Base-by-base conservation (phyloP, 2,329 filamentous ascomycete species). In the Fusarium abutilonis region DNA sequence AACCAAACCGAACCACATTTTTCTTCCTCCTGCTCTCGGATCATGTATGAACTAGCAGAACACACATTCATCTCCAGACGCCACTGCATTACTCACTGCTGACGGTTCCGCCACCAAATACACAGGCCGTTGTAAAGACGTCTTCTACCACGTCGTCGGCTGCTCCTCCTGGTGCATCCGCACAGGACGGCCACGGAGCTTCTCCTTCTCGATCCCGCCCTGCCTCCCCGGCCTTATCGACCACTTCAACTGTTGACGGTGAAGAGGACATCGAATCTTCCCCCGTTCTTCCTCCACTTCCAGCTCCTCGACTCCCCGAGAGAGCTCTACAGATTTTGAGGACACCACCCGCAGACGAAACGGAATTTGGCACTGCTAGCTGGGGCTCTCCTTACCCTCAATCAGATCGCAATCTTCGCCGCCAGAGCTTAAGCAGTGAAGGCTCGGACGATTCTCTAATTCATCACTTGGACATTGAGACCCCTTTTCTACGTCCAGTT, bases 321-420 rank as follows among this genome's bases (percentile, higher is more conserved):
- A 82, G 84, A 63, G 82, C 83, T 35, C 77, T 80, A 64, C 80
- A 83, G 54, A 75, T 86, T 56, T 74, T 88, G 70, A 80, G 82
- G 72, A 86, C 82, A n/a, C 83, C 85, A 40, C 79, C 81, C 66
- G 64, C 67, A 45, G 75, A 76, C 64, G 78, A 79, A 46, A 72
- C 70, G 38, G 77, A 75, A 55, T 87, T 84, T 74, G 82, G 83
- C 59, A 95, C 92, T 42, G 89, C 92, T 44, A 93, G 89, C 74
- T 97, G 93, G 93, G 93, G 93, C 53, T 97, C 93, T 50, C 93
- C 93, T 19, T 97, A 97, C 77, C 88, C 90, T 52, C 83, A 83
- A 60, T 84, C 89, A 35, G 89, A 85, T 54, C 75, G 74, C 67
- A 76, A 82, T 58, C 77, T 82, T 51, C 81, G 81, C 48, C 77